A percentile compares a stretch with the other conserved stretches of the same genome.
Conservation (phyloP, 306 rosid species). For the Glycine latifolia region DNA sequence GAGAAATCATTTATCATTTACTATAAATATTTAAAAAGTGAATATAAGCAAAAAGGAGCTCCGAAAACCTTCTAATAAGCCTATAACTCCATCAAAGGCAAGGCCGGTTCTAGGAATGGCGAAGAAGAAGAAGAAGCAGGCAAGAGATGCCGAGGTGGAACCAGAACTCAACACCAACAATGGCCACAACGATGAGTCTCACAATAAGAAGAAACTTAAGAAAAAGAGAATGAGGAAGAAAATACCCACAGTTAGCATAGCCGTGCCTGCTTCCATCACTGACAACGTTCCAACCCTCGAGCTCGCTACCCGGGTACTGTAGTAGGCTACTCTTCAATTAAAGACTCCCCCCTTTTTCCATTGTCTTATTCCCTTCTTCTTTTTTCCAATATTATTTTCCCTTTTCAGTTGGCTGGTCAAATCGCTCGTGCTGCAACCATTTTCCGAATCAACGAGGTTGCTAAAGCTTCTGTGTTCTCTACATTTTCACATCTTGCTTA, state of each 20-base stretch:
- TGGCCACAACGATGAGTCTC: slow-evolving; percentile 41
- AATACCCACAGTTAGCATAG: slow-evolving; percentile 75
- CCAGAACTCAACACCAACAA: slow-evolving; percentile 16
- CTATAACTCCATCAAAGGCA: neutral
- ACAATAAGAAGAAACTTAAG: slow-evolving; percentile 48
- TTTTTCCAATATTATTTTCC: neutral
- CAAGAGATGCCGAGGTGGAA: slow-evolving; percentile 41
- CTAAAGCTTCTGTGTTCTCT: slow-evolving; percentile 4
- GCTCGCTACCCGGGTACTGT: slow-evolving; percentile 80
- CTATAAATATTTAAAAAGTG: no score
- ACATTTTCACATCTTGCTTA: slow-evolving; percentile 10
- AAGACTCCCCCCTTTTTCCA: neutral
- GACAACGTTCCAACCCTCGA: slow-evolving; percentile 87
- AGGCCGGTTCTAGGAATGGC: slow-evolving; percentile 53
- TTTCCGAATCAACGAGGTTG: slow-evolving; percentile 92
- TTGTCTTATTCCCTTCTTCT: neutral
- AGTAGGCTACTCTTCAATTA: neutral
- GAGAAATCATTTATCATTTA: no score
- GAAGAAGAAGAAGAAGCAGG: slow-evolving; percentile 75
- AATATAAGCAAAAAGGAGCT: no score
- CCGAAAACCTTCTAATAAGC: slow-evolving; percentile 23
- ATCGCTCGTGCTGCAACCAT: slow-evolving; percentile 97
- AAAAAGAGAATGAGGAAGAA: slow-evolving; percentile 52
- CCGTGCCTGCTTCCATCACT: slow-evolving; percentile 90
- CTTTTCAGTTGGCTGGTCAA: slow-evolving; percentile 87